Percentiles rank a stretch among this genome's conserved stretches.
Conservation (phyloP, 768 basidiomycete genomes). For the Kwoniella botswanensis region DNA sequence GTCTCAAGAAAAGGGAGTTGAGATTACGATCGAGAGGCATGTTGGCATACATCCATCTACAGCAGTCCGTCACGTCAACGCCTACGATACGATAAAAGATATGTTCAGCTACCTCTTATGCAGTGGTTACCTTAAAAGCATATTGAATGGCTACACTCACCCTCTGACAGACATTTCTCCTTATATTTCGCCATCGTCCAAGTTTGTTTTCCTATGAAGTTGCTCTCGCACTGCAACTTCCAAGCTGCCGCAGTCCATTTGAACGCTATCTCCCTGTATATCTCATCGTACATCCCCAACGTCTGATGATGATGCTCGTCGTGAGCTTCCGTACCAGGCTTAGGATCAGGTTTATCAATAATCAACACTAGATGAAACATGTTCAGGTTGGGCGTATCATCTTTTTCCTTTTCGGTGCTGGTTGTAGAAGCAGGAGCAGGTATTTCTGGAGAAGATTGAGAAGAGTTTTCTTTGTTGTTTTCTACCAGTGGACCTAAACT, state of each 20-base stretch:
- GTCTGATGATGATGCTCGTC: slow-evolving; percentile 25
- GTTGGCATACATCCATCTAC: slow-evolving; percentile 64
- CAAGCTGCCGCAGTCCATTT: slow-evolving; percentile 89
- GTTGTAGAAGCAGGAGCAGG: not conserved
- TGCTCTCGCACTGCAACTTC: slow-evolving; percentile 83
- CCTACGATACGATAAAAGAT: slow-evolving; percentile 36
- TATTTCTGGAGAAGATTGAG: not conserved
- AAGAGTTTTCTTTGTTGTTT: slow-evolving; percentile 11
- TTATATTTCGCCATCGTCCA: slow-evolving; percentile 72
- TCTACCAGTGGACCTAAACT: slow-evolving; percentile 11
- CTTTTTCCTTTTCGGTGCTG: slow-evolving; percentile 23
- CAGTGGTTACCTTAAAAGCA: not conserved
- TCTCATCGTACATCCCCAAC: slow-evolving; percentile 64
- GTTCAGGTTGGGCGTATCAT: slow-evolving; percentile 40
- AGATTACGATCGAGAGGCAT: slow-evolving; percentile 81
- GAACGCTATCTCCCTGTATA: slow-evolving; percentile 88
- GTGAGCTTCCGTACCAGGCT: slow-evolving; percentile 32
- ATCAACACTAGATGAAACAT: slow-evolving; percentile 84
- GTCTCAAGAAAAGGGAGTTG: slow-evolving; percentile 75
- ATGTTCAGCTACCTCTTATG: too few species aligned
- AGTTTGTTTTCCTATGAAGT: slow-evolving; percentile 83
- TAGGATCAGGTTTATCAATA: slow-evolving; percentile 83
- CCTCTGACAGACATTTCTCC: slow-evolving; percentile 67
- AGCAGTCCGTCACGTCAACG: slow-evolving; percentile 48
- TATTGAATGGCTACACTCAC: slow-evolving; percentile 35